Evolutionary conservation across 768 basidiomycete genomes (phyloP).

Genomic region (Mycena vitilis): DNA sequence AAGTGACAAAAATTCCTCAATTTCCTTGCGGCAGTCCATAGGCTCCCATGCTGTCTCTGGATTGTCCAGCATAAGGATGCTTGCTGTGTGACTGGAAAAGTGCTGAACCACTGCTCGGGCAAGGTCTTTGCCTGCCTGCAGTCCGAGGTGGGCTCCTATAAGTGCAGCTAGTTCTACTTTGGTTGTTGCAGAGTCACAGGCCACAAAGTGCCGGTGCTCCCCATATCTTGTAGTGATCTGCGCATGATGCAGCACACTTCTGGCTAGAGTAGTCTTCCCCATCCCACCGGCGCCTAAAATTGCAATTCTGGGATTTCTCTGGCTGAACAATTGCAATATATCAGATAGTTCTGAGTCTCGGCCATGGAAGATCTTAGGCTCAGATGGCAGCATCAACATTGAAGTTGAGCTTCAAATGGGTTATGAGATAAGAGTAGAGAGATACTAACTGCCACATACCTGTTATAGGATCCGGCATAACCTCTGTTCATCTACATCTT

Average conservation of each 20-base stretch:
- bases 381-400: not conserved
- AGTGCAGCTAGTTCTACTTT: not conserved
- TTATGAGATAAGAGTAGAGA: too few species aligned
- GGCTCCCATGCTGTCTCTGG: not conserved
- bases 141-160: not conserved
- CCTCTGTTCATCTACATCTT: too few species aligned
- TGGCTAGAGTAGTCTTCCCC: not conserved
- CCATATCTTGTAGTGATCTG: not conserved
- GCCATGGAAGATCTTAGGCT: not conserved
- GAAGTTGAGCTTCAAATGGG: not conserved
- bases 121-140: not conserved
- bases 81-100: not conserved
- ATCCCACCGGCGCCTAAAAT: not conserved
- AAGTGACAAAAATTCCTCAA: not conserved
- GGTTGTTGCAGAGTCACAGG: not conserved
- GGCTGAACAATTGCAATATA: too few species aligned
- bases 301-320: too few species aligned
- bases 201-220: not conserved
- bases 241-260: not conserved
- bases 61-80: not conserved
- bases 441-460: too few species aligned
- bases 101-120: not conserved
- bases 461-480: too few species aligned
- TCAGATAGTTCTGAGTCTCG: not conserved
- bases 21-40: not conserved